A percentile compares a stretch with the other conserved stretches of the same genome.
Conservation (phyloP, 1,284 basidiomycete species). For the Sphagnurus paluster region DNA sequence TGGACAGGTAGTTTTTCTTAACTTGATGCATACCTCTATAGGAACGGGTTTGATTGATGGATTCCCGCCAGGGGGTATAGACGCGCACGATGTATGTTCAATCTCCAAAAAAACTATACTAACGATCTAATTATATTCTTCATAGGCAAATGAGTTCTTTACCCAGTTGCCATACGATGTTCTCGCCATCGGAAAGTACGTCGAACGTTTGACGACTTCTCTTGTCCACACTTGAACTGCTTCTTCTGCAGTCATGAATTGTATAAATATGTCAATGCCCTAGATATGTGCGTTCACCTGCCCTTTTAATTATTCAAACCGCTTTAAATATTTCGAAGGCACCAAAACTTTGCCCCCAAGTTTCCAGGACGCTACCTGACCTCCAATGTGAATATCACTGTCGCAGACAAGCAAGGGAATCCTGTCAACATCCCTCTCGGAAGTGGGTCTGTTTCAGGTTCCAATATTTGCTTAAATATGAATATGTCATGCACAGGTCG, state of each 20-base stretch:
- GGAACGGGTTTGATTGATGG: slow-evolving; percentile 77
- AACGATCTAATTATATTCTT: too few species aligned
- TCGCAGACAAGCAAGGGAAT: slow-evolving; percentile 52
- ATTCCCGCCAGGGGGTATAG: slow-evolving; percentile 64
- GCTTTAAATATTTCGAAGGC: slow-evolving; percentile 36
- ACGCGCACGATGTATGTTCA: slow-evolving; percentile 68
- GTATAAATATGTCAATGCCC: slow-evolving; percentile 75
- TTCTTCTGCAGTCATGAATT: slow-evolving; percentile 67
- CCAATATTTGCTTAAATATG: background rate
- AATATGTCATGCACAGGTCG: slow-evolving; percentile 38
- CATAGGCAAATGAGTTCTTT: slow-evolving; percentile 74
- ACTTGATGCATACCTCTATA: slow-evolving; percentile 15
- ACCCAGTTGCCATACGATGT: slow-evolving; percentile 79
- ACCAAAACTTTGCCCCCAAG: slow-evolving; percentile 73
- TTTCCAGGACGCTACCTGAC: slow-evolving; percentile 78
- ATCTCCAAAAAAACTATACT: too few species aligned
- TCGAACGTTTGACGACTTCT: slow-evolving; percentile 11
- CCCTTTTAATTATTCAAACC: background rate
- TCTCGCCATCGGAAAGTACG: slow-evolving; percentile 82
- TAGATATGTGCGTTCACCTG: slow-evolving; percentile 61
- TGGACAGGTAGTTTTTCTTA: background rate
- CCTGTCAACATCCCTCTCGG: slow-evolving; percentile 62
- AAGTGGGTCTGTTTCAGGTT: slow-evolving; percentile 34
- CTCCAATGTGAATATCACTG: slow-evolving; percentile 84
- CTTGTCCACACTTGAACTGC: background rate